Conservation (phyloP, 768 basidiomycete species). For the Pulveroboletus sp. region DNA sequence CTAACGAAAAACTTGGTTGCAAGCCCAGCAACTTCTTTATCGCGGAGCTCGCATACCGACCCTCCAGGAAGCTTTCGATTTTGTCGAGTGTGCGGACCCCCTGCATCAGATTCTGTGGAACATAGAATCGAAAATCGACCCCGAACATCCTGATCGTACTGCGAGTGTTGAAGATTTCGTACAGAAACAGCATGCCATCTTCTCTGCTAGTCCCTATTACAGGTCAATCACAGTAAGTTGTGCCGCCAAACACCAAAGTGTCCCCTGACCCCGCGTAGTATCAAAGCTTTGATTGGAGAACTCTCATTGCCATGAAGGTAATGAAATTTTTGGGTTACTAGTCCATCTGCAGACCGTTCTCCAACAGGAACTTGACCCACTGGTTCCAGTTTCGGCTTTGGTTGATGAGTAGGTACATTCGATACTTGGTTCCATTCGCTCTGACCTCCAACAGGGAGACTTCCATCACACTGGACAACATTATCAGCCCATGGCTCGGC, state of each 20-base stretch:
- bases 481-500: conserved; percentile 63
- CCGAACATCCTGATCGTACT: conserved; percentile 51
- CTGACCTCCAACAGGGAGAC: conserved; percentile 35
- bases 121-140: conserved; percentile 75
- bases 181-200: conserved; percentile 54
- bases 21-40: conserved; percentile 64
- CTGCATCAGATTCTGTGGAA: conserved; percentile 64
- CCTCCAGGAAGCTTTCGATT: conserved; percentile 69
- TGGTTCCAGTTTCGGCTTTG: conserved; percentile 60
- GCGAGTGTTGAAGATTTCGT: conserved; percentile 59
- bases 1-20: neutral
- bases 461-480: conserved; percentile 39
- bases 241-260: neutral
- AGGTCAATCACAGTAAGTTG: conserved; percentile 57
- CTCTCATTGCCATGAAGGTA: conserved; percentile 70
- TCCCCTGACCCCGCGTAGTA: conserved; percentile 41
- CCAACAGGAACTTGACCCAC: conserved; percentile 53
- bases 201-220: conserved; percentile 58
- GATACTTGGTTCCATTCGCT: neutral
- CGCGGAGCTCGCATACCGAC: conserved; percentile 73
- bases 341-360: neutral
- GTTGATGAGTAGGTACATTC: conserved; percentile 52
- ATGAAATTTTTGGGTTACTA: neutral
- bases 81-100: conserved; percentile 71
- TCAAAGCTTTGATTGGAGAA: conserved; percentile 84